Base-by-base conservation (phyloP, 2,329 filamentous ascomycete species). In the Septoria linicola region DNA sequence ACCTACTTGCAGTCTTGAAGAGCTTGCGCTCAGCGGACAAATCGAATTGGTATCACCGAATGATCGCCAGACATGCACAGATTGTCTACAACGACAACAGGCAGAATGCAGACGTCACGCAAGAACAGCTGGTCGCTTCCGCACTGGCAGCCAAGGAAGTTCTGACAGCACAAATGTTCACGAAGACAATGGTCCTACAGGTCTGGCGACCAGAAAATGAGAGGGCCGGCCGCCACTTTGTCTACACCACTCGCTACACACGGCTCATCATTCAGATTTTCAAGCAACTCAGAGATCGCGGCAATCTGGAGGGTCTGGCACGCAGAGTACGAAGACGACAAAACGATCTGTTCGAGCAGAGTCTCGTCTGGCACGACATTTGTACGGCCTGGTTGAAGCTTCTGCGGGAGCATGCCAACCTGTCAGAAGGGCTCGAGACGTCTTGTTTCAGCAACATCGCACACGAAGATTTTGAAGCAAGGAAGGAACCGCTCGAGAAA, bases 201-300 rank as follows among this genome's bases (percentile, higher is more conserved):
- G 89, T 96, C 3, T 96, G 91, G 91, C 92, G 91, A 61, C 93
- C 91, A 31, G 91, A 96, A 59, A 84, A 88, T 40, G 91, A 96
- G 67, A 77, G 85, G 17, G 77, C 89, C 0, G 91, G 91, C 0
- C 82, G 91, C 14, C 91, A 96, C 68, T 93, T 95, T 64, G 89
- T 96, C 31, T 96, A 93, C 67, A 96, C 89, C 0, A 84, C 88
- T 41, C 84, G 87, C 57, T 96, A 96, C 64, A 86, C 89, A 1
- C 83, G 84, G 14, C 93, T 93, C 65, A 89, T 95, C 69, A 82
- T 89, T 10, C 78, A 80, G 48, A 75, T 96, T 6, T 76, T 96
- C 5, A 81, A 86, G 35, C 80, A 88, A 43, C 79, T 91, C 58
- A 81, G 83, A 46, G 90, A 96, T 63, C 82, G 88, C 19, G 69